Percentiles rank a stretch among this genome's conserved stretches.
Evolutionary conservation across 169 alveolate species (phyloP).

Genomic region (Perkinsus olseni): DNA sequence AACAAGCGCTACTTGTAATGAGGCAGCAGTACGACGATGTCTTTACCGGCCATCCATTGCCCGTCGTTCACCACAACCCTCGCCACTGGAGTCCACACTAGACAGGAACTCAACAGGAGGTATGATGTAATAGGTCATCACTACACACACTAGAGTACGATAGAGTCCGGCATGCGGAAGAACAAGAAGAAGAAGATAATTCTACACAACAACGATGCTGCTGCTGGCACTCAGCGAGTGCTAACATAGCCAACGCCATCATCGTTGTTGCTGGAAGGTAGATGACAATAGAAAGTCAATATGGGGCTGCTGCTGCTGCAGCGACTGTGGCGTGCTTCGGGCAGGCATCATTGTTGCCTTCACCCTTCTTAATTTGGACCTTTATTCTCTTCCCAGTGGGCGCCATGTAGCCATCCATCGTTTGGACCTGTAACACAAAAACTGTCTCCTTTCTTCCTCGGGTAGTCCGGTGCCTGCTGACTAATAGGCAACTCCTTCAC

Average conservation of each 20-base stretch:
- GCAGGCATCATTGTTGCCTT: neutral
- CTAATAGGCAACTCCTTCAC: too few relatives aligned
- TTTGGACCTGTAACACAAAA: neutral
- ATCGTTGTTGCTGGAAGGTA: too few relatives aligned
- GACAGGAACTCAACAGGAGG: neutral
- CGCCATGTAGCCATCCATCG: neutral
- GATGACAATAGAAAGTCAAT: neutral
- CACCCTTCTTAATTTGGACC: neutral
- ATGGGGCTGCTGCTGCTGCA: neutral
- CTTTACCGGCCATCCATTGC: too few relatives aligned
- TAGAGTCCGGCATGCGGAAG: neutral
- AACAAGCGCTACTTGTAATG: too few relatives aligned
- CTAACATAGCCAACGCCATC: neutral
- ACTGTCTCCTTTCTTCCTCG: too few relatives aligned
- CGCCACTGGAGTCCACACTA: neutral
- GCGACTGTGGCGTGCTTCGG: neutral
- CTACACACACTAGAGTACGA: neutral
- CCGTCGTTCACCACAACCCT: too few relatives aligned
- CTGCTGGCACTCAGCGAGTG: neutral
- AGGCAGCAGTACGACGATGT: too few relatives aligned
- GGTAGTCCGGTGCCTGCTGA: too few relatives aligned
- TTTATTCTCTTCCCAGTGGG: neutral
- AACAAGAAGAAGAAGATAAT: neutral
- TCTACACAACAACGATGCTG: neutral
- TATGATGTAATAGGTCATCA: neutral